phyloP scores from a whole-genome alignment of 768 basidiomycete species.

The Sutorius australiensis region DNA sequence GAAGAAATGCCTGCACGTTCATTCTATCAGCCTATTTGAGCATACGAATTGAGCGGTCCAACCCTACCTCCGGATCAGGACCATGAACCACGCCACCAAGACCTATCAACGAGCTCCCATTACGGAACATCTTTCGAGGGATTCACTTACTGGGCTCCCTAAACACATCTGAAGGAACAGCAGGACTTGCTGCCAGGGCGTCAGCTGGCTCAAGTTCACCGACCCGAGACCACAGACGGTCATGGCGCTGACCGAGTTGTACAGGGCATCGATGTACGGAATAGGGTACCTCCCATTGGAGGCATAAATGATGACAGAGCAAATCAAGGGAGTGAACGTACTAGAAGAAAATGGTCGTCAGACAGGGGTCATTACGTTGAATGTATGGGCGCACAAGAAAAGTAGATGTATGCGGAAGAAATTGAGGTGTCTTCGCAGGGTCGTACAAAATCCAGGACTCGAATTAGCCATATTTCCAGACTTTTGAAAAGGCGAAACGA shows the following conservation, averaged over 20 bases:
- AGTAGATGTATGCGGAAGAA: slow-evolving; percentile 63
- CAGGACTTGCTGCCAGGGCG: slow-evolving; percentile 64
- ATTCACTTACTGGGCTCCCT: slow-evolving; percentile 63
- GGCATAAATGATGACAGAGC: slow-evolving; percentile 78
- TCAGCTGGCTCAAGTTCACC: slow-evolving; percentile 64
- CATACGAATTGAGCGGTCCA: too few relatives aligned
- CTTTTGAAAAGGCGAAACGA: background rate
- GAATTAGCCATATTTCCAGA: slow-evolving; percentile 5
- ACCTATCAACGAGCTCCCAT: slow-evolving; percentile 41
- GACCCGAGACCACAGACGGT: slow-evolving; percentile 75
- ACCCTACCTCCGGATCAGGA: slow-evolving; percentile 64
- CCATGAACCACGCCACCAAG: slow-evolving; percentile 78
- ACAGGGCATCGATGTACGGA: slow-evolving; percentile 73
- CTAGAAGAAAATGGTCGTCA: slow-evolving; percentile 34
- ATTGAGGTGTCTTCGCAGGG: slow-evolving; percentile 50
- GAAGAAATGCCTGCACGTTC: slow-evolving; percentile 56
- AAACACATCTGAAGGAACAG: slow-evolving; percentile 77
- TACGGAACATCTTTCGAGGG: background rate
- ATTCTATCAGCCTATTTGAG: background rate
- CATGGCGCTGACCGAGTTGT: slow-evolving; percentile 73
- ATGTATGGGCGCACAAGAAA: slow-evolving; percentile 48
- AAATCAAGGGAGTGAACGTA: slow-evolving; percentile 73
- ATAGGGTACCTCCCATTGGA: slow-evolving; percentile 72
- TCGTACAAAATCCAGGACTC: slow-evolving; percentile 15
- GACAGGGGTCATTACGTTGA: background rate